A percentile compares a stretch with the other conserved stretches of the same genome.
phyloP scores from a whole-genome alignment of 202 grass and related monocot genomes.

The Hordeum pubiflorum region DNA sequence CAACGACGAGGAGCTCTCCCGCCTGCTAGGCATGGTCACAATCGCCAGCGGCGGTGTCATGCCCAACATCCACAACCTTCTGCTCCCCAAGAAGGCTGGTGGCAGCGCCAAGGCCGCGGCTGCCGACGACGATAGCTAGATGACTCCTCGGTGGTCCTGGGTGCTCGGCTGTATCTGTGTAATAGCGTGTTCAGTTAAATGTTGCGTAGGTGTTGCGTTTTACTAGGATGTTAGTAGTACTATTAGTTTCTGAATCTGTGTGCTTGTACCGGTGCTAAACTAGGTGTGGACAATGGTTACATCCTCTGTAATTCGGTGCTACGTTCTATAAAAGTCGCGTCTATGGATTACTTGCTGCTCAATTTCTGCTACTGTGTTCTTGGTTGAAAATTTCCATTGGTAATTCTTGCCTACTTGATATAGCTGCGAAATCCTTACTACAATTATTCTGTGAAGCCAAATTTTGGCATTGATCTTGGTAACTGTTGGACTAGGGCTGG shows the following conservation, averaged over 20 bases:
- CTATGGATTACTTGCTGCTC: background rate
- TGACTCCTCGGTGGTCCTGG: background rate
- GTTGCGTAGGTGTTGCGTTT: slow-evolving; percentile 23
- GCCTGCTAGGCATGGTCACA: slow-evolving; percentile 69
- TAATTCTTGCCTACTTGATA: too few species aligned
- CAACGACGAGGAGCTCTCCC: slow-evolving; percentile 90
- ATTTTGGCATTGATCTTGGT: background rate
- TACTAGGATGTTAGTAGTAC: background rate
- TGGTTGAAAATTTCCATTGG: background rate
- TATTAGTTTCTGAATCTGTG: background rate
- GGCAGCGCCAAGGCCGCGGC: slow-evolving; percentile 53
- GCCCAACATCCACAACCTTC: slow-evolving; percentile 93
- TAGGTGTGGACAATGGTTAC: background rate
- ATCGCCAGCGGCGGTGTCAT: slow-evolving; percentile 91
- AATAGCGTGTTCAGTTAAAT: background rate
- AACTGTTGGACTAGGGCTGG: too few species aligned
- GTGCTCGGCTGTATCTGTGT: slow-evolving; percentile 16
- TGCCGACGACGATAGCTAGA: slow-evolving; percentile 62
- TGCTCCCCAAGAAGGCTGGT: slow-evolving; percentile 67
- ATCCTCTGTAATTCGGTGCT: slow-evolving; percentile 18
- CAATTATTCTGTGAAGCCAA: too few species aligned
- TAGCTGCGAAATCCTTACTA: too few species aligned
- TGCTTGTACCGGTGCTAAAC: background rate
- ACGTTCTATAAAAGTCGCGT: slow-evolving; percentile 16
- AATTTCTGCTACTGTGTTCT: background rate